Evolutionary conservation across 176 grass and related monocot genomes (phyloP).

Genomic region (Carex parvula): DNA sequence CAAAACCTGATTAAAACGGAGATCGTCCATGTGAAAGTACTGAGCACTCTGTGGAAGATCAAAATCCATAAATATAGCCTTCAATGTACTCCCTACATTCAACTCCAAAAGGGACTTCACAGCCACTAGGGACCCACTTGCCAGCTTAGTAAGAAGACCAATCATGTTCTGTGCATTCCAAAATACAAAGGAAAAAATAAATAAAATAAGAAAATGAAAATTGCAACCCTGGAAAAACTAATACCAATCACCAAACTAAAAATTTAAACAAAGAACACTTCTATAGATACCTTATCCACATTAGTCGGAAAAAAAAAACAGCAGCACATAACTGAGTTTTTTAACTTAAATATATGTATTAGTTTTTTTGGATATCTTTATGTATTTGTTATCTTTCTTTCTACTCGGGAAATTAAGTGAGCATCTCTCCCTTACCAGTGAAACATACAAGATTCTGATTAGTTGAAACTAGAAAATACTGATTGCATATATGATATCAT

Average conservation of each 20-base stretch:
- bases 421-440: neutral
- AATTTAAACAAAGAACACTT: neutral
- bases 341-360: neutral
- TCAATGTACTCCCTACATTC: conserved; percentile 71
- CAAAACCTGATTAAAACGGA: conserved; percentile 70
- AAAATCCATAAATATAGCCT: conserved; percentile 61
- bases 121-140: conserved; percentile 64
- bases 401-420: neutral
- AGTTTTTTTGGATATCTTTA: neutral
- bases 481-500: neutral
- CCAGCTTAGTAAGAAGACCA: conserved; percentile 76
- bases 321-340: neutral
- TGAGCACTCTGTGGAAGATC: conserved; percentile 64
- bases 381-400: conserved; percentile 2
- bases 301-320: neutral
- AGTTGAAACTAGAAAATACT: neutral
- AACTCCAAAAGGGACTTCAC: conserved; percentile 82
- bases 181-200: conserved; percentile 12
- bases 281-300: neutral
- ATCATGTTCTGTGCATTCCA: conserved; percentile 62
- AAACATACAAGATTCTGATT: neutral
- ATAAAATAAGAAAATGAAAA: conserved; percentile 25
- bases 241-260: neutral
- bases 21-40: conserved; percentile 51
- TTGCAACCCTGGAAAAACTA: neutral